These are phyloP conservation scores for Mycosarcoma maydis DNA, from an alignment of 1,284 basidiomycete genomes.

Conservation along the genomic window DNA sequence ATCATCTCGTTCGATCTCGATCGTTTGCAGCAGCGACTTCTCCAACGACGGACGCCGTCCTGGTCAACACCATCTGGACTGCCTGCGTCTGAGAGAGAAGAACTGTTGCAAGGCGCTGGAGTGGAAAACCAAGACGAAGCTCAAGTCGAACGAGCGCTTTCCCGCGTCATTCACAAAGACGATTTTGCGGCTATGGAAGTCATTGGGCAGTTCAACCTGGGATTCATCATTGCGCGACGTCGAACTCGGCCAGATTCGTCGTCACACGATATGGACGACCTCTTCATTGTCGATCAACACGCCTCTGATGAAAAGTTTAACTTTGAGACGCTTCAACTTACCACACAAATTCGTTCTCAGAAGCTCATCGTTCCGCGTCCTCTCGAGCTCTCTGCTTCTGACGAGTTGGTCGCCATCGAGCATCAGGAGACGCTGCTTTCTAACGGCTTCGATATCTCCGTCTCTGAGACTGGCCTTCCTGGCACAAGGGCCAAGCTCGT, in stretches of 20 bases:
- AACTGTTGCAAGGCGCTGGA: conserved; percentile 70
- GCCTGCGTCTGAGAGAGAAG: conserved; percentile 13
- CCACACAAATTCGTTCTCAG: conserved; percentile 87
- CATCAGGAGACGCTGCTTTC: conserved; percentile 80
- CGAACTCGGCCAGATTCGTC: neutral
- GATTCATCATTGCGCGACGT: conserved; percentile 88
- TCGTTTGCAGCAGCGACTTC: conserved; percentile 5
- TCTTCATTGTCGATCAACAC: conserved; percentile 88
- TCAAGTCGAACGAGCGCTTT: conserved; percentile 78
- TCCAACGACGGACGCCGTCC: conserved; percentile 12
- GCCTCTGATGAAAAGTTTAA: conserved; percentile 94
- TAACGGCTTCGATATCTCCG: conserved; percentile 85
- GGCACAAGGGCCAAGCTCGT: conserved; percentile 75
- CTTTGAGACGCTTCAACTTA: conserved; percentile 90
- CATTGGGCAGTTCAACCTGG: conserved; percentile 93
- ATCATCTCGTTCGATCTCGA: conserved; percentile 6
- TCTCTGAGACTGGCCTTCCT: conserved; percentile 71
- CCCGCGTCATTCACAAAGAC: conserved; percentile 84
- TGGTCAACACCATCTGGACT: neutral
- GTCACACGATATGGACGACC: conserved; percentile 60
- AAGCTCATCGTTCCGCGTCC: conserved; percentile 80
- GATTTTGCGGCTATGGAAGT: conserved; percentile 88
- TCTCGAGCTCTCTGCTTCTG: conserved; percentile 86
- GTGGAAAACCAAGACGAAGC: conserved; percentile 73
- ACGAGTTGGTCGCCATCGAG: conserved; percentile 87